Evolutionary conservation across 148 eudicot species (phyloP).

Genomic region (Bassia scoparia): DNA sequence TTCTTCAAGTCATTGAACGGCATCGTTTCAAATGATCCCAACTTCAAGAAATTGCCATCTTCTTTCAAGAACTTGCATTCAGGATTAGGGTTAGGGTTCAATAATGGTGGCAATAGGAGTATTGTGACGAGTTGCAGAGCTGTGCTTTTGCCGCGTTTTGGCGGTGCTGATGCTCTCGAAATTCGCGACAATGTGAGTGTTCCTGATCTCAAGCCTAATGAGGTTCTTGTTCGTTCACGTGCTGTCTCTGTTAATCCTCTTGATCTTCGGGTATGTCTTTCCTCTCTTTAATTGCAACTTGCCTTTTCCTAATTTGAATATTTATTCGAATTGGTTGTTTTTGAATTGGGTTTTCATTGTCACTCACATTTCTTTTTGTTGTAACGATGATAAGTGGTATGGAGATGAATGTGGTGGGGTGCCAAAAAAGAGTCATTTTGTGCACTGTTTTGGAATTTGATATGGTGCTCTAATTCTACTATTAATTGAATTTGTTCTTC

Average conservation of each 20-base stretch:
- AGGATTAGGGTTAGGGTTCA: conserved; percentile 41
- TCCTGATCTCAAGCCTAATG: conserved; percentile 72
- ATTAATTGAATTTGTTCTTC: no score
- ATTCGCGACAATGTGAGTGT: conserved; percentile 52
- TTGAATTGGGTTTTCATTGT: background rate
- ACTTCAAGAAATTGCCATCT: conserved; percentile 3
- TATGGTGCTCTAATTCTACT: no score
- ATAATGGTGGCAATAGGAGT: conserved; percentile 22
- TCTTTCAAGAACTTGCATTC: conserved; percentile 10
- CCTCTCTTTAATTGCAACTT: background rate
- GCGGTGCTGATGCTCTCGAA: conserved; percentile 78
- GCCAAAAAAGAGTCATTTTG: no score
- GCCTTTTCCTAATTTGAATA: background rate
- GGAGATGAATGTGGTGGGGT: no score
- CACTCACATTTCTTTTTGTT: background rate
- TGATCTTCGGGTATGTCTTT: conserved; percentile 57
- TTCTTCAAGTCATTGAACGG: conserved; percentile 32
- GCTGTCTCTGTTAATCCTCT: conserved; percentile 96
- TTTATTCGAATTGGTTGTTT: background rate
- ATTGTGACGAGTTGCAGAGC: conserved; percentile 72
- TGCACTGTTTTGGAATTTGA: no score
- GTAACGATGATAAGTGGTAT: background rate
- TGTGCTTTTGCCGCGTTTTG: conserved; percentile 73
- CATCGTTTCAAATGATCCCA: conserved; percentile 22
- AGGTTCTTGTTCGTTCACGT: conserved; percentile 79